A percentile compares a stretch with the other conserved stretches of the same genome.
These are phyloP conservation scores for Aspergillus ellipticus DNA, from an alignment of 495 filamentous ascomycete species.

Conservation along the genomic window DNA sequence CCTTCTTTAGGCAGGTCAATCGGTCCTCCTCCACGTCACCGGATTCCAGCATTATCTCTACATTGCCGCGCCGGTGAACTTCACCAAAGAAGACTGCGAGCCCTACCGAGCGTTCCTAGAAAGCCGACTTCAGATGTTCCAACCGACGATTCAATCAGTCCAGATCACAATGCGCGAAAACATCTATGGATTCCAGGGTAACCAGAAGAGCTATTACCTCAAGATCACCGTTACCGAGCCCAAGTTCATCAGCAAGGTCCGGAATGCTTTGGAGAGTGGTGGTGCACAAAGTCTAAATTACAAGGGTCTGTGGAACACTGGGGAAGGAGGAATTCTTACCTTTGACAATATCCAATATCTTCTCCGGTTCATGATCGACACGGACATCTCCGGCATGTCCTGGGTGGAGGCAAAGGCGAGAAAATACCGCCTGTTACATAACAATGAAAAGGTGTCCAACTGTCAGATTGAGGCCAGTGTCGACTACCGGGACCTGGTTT, in stretches of 20 bases:
- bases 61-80: constrained; percentile 79
- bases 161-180: constrained; percentile 79
- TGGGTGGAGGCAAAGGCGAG: constrained; percentile 85
- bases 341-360: constrained; percentile 96
- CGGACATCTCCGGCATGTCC: constrained; percentile 87
- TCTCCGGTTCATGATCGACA: constrained; percentile 96
- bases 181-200: constrained; percentile 88
- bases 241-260: constrained; percentile 69
- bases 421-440: constrained; percentile 63
- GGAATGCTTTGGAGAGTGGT: constrained; percentile 63
- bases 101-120: constrained; percentile 76
- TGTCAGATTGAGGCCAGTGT: constrained; percentile 92
- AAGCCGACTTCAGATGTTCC: constrained; percentile 59
- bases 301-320: constrained; percentile 79
- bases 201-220: constrained; percentile 84
- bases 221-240: constrained; percentile 91
- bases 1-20: constrained; percentile 66
- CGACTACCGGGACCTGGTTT: constrained; percentile 76
- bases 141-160: constrained; percentile 66
- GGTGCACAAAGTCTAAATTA: constrained; percentile 68
- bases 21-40: constrained; percentile 90
- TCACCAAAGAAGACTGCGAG: constrained; percentile 70
- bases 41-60: constrained; percentile 97
- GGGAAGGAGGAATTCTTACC: constrained; percentile 69
- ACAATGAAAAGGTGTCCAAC: constrained; percentile 67